phyloP scores from a whole-genome alignment of 2,329 filamentous ascomycete genomes.

The Pseudocercospora fuligena region DNA sequence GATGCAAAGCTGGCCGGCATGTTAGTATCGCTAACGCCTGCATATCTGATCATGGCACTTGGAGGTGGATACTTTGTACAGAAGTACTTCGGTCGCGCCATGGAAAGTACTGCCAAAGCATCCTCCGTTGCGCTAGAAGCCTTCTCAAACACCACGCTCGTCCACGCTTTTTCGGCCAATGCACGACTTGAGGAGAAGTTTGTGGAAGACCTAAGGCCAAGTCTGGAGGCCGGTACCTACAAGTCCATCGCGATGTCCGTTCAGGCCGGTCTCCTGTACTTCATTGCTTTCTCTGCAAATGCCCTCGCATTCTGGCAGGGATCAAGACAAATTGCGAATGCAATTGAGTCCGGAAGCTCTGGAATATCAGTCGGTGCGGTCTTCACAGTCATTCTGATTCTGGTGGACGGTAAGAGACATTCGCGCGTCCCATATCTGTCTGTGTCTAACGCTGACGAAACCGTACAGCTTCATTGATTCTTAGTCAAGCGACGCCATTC shows the following conservation, averaged over 20 bases:
- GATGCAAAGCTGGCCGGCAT: conserved; percentile 67
- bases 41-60: conserved; percentile 64
- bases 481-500: conserved; percentile 53
- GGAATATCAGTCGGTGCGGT: conserved; percentile 49
- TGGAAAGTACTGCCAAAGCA: conserved; percentile 60
- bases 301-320: conserved; percentile 72
- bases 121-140: conserved; percentile 67
- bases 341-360: conserved; percentile 34
- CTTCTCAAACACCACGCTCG: conserved; percentile 57
- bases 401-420: conserved; percentile 51
- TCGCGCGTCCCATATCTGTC: background rate
- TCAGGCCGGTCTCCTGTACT: conserved; percentile 67
- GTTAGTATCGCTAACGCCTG: conserved; percentile 66
- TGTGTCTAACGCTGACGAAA: background rate
- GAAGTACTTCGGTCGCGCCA: conserved; percentile 58
- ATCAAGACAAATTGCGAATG: conserved; percentile 58
- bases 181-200: conserved; percentile 65
- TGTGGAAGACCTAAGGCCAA: conserved; percentile 55
- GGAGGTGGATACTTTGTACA: conserved; percentile 60
- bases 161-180: conserved; percentile 59
- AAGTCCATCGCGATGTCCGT: conserved; percentile 63
- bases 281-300: conserved; percentile 70
- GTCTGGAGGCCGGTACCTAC: conserved; percentile 59
- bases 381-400: conserved; percentile 61
- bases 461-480: conserved; percentile 46